Base-by-base conservation (phyloP, 176 grass and related monocot species). In the Raddia distichophylla region DNA sequence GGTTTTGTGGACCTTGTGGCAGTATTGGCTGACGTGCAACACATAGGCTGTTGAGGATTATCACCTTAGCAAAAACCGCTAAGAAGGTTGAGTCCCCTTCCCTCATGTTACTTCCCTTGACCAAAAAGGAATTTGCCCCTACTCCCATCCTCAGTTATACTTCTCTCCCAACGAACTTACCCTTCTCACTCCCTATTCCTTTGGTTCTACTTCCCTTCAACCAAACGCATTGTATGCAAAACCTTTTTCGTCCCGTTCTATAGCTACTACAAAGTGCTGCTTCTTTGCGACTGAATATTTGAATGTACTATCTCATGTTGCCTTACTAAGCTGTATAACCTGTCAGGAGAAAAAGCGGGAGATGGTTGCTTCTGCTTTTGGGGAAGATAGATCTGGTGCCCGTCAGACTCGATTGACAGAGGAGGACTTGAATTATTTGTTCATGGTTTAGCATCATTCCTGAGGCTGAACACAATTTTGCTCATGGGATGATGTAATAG, bases 361-460 rank as follows among this genome's bases (percentile, higher is more conserved):
- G 77, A 99, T 99, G 97, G 97, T 99, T 71, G 87, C 97, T 52
- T 93, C 91, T 71, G 97, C 97, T 42, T 99, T 99, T 87, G 97
- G 97, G 8, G 93, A 95, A 71, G 97, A 96, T 80, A 90, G 86
- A 89, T 93, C 89, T 68, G 91, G 89, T 82, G 86, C 87, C 22
- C 87, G 91, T 58, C 88, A 93, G 63, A 90, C 97, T 75, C 84
- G 96, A 35, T 65, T 99, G 69, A 99, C 93, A 1, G 89, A 92
- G 33, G 93, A 99, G 32, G 97, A 99, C 75, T 91, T 99, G 77
- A 91, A 91, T 19, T 99, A 99, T 85, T 86, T 99, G 49, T 99
- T 99, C 68, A 93, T 83, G 91, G 87, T 81, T 73, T 93, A 98
- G 86, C 73, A 85, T 79, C 70, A 71, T 71, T 88, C 86, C 64